These are phyloP conservation scores for Trichoderma sp. DNA, from an alignment of 2,329 filamentous ascomycete species.

Conservation along the genomic window DNA sequence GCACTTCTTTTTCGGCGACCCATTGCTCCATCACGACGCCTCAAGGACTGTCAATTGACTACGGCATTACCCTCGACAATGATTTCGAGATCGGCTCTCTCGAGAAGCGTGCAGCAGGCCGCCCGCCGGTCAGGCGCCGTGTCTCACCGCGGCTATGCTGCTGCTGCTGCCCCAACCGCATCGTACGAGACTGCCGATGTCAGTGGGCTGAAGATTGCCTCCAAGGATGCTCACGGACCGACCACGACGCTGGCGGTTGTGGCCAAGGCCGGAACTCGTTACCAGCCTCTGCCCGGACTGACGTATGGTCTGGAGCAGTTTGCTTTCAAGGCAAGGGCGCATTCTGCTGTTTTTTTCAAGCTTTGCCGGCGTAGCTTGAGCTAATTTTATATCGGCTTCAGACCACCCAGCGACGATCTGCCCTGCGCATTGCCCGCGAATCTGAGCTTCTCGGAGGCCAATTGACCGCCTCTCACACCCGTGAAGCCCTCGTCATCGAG, in stretches of 20 bases:
- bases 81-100: conserved; percentile 60
- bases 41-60: conserved; percentile 51
- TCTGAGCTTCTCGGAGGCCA: conserved; percentile 91
- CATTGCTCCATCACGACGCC: conserved; percentile 41
- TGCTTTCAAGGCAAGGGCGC: conserved; percentile 78
- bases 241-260: conserved; percentile 90
- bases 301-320: conserved; percentile 89
- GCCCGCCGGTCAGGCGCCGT: conserved; percentile 57
- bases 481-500: conserved; percentile 88
- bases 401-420: conserved; percentile 85
- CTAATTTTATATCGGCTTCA: conserved; percentile 49
- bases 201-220: conserved; percentile 86
- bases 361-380: conserved; percentile 31
- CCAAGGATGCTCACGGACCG: conserved; percentile 81
- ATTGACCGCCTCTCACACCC: conserved; percentile 82
- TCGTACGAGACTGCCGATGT: conserved; percentile 85
- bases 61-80: conserved; percentile 57
- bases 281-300: conserved; percentile 84
- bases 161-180: conserved; percentile 60
- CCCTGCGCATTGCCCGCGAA: conserved; percentile 90
- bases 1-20: conserved; percentile 39
- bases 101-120: conserved; percentile 57
- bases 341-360: conserved; percentile 15
- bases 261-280: conserved; percentile 90
- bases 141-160: conserved; percentile 53